Base-by-base conservation (phyloP, 176 grass and related monocot genomes). In the Oryza australiensis region DNA sequence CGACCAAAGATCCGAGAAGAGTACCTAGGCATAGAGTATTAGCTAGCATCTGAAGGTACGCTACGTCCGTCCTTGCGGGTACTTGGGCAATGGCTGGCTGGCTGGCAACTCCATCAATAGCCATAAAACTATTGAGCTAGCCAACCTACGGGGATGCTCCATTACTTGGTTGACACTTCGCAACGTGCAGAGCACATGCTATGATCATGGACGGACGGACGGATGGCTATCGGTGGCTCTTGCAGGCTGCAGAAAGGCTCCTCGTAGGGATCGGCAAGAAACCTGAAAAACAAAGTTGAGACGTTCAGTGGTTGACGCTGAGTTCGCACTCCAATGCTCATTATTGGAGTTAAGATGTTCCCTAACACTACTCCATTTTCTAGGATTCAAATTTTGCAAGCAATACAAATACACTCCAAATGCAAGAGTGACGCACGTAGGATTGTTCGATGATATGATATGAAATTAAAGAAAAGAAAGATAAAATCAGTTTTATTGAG, bases 171-270 rank as follows among this genome's bases (percentile, higher is more conserved):
- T 66, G 66, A 72, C 83, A 66, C 73, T 85, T 77, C 59, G 59
- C 83, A 82, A 78, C 88, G 83, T 89, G 88, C 73, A 13, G 18
- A 0, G 72, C 88, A 89, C 83, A 78, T 86, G 83, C 73, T 7
- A 35, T 45, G 51, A 45, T 55, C 18, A 55, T 59, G 53, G 53
- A 59, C 12, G 53, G 53, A n/a, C 7, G 53, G 22, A 59, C 7
- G 16, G 16, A 53, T 55, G 49, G 6, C 45, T 16, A 14, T 49
- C 15, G 43, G 1, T 20, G 73, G 22, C 38, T 33, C 76, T 73
- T 86, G 60, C 43, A 12, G 42, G 33, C 12, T 41, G 13, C 5
- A 33, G 27, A 79, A 18, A 24, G 22, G 7, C n/a, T 60, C 37
- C 38, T 76, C 64, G 34, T 32, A 16, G 73, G 73, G 85, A 82